A percentile compares a stretch with the other conserved stretches of the same genome.
phyloP scores from a whole-genome alignment of 2,329 filamentous ascomycete species.

The Ophiostoma himal-ulmi region DNA sequence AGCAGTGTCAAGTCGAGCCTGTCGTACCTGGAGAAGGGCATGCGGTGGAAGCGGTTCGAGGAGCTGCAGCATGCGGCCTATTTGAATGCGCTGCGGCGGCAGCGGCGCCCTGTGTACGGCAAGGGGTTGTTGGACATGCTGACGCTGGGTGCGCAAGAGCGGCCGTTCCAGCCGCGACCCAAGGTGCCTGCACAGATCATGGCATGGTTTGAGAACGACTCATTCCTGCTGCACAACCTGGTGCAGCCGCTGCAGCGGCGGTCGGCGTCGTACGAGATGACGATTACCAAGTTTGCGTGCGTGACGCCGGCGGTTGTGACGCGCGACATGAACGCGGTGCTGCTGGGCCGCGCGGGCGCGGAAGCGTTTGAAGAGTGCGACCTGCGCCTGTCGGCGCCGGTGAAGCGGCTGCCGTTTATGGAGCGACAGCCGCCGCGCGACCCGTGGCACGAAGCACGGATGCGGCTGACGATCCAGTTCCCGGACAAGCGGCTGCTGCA shows the following conservation, averaged over 20 bases:
- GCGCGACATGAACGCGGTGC: conserved; percentile 63
- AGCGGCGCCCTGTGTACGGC: conserved; percentile 76
- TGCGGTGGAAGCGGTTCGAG: conserved; percentile 64
- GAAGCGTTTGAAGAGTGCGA: conserved; percentile 52
- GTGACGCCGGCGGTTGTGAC: conserved; percentile 85
- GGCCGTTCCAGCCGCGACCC: conserved; percentile 56
- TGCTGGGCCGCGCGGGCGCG: conserved; percentile 57
- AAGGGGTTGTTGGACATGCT: conserved; percentile 70
- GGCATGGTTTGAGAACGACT: conserved; percentile 70
- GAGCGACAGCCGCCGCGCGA: conserved; percentile 57
- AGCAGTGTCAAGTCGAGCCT: conserved; percentile 64
- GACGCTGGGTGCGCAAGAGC: conserved; percentile 55
- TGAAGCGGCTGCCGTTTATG: conserved; percentile 51
- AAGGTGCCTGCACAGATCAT: conserved; percentile 57
- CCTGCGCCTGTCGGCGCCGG: conserved; percentile 52
- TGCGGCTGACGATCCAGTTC: conserved; percentile 91
- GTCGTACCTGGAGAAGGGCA: conserved; percentile 64
- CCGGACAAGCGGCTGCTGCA: conserved; percentile 94
- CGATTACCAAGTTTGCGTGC: conserved; percentile 82
- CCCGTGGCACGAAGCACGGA: conserved; percentile 88
- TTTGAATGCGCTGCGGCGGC: conserved; percentile 72
- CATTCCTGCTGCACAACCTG: conserved; percentile 57
- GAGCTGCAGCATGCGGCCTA: conserved; percentile 77
- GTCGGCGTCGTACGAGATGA: conserved; percentile 64
- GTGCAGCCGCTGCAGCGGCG: conserved; percentile 71